phyloP scores from a whole-genome alignment of 345 rosid species.

The Salix koriyanagi region DNA sequence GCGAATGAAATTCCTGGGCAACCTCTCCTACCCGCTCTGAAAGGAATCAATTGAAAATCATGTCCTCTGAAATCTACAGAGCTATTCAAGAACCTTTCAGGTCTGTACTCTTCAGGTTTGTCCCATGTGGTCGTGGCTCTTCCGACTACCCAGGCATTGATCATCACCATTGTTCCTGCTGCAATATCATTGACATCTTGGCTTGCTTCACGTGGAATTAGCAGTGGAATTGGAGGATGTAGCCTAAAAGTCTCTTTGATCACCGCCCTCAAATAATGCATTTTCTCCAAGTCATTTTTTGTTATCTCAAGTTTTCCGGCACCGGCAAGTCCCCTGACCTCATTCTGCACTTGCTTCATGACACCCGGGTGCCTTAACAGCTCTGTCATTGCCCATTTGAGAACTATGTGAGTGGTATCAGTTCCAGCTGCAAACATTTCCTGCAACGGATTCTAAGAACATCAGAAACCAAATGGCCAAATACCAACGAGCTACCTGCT shows the following conservation, averaged over 20 bases:
- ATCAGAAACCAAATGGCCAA: no score
- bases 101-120: no score
- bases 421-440: no score
- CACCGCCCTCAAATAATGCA: slow-evolving; percentile 33
- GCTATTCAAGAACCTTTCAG: no score
- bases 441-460: no score
- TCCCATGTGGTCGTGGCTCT: no score
- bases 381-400: slow-evolving; percentile 43
- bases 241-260: slow-evolving; percentile 40
- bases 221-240: slow-evolving; percentile 38
- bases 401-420: background rate
- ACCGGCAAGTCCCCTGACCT: slow-evolving; percentile 10
- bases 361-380: slow-evolving; percentile 32
- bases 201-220: slow-evolving; percentile 27
- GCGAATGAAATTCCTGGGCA: no score
- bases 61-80: no score
- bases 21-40: no score
- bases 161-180: slow-evolving; percentile 21
- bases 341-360: slow-evolving; percentile 21
- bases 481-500: no score
- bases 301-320: background rate
- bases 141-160: slow-evolving; percentile 27
- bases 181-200: slow-evolving; percentile 26
- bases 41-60: no score
- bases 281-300: slow-evolving; percentile 13